phyloP scores from a whole-genome alignment of 179 eudicot species.

The Silene noctiflora region DNA sequence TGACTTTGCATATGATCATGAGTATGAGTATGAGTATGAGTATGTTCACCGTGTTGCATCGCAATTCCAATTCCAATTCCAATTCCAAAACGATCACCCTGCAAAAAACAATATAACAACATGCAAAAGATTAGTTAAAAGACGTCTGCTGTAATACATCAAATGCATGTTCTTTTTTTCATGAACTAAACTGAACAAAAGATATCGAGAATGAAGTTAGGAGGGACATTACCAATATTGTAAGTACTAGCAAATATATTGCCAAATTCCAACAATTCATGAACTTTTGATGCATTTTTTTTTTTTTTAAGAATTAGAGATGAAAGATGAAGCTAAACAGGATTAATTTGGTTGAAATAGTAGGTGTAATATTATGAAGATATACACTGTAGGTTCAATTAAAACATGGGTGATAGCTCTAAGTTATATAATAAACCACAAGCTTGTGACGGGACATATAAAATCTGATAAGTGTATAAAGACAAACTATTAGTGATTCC shows the following conservation, averaged over 20 bases:
- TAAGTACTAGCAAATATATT: background rate
- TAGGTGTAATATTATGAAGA: background rate
- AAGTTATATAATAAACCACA: too few relatives aligned
- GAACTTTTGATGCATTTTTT: constrained; percentile 9
- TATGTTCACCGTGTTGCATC: background rate
- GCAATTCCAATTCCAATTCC: constrained; percentile 8
- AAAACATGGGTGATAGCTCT: background rate
- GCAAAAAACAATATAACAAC: background rate
- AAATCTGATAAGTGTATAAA: too few relatives aligned
- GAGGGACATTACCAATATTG: background rate
- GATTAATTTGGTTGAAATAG: background rate
- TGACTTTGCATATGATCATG: background rate
- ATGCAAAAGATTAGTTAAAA: too few relatives aligned
- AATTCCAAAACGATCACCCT: background rate
- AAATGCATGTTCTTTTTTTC: too few relatives aligned
- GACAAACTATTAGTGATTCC: too few relatives aligned
- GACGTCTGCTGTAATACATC: too few relatives aligned
- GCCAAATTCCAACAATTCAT: background rate
- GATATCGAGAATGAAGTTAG: background rate
- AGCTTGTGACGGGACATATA: too few relatives aligned
- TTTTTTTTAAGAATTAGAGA: background rate
- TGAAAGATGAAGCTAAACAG: background rate
- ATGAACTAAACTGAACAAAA: background rate
- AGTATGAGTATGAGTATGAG: background rate
- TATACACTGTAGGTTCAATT: background rate